Conservation (phyloP, 208 protist species). For the Acanthamoeba polyphaga region DNA sequence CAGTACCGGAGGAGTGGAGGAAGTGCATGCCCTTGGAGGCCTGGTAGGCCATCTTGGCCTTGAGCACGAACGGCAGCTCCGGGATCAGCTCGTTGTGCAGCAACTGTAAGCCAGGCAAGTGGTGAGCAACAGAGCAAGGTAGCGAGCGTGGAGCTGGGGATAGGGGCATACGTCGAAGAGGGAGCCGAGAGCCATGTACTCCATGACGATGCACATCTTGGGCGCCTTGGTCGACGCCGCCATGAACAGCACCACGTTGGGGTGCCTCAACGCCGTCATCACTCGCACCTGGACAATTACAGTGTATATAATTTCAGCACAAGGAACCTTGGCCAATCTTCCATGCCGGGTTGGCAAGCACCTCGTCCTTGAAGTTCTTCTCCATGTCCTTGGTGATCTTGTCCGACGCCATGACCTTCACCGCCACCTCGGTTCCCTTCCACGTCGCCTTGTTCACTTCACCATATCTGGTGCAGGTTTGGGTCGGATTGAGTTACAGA, state of each 20-base stretch:
- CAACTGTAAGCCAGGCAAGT: neutral
- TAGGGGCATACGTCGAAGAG: neutral
- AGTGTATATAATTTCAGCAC: no score
- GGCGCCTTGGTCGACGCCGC: conserved; percentile 75
- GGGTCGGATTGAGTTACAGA: no score
- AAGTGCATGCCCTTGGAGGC: conserved; percentile 80
- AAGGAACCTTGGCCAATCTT: no score
- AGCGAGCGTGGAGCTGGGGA: neutral
- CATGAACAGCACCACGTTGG: conserved; percentile 86
- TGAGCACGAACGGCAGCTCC: conserved; percentile 45
- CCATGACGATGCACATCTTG: conserved; percentile 70
- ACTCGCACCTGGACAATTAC: conserved; percentile 66
- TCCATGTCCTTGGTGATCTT: conserved; percentile 71
- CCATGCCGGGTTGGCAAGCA: neutral
- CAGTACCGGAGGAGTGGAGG: conserved; percentile 70
- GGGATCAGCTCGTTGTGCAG: conserved; percentile 59
- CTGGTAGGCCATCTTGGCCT: conserved; percentile 81
- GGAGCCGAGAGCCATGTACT: conserved; percentile 50
- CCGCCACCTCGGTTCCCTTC: conserved; percentile 58
- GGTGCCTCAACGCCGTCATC: conserved; percentile 79
- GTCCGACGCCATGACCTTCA: conserved; percentile 52
- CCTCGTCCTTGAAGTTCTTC: conserved; percentile 65
- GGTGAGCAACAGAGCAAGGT: neutral
- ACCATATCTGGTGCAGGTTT: neutral
- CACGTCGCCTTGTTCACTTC: conserved; percentile 24